Percentiles rank a stretch among this genome's conserved stretches.
phyloP scores from a whole-genome alignment of 2,329 filamentous ascomycete species.

The Trichophyton equinum region DNA sequence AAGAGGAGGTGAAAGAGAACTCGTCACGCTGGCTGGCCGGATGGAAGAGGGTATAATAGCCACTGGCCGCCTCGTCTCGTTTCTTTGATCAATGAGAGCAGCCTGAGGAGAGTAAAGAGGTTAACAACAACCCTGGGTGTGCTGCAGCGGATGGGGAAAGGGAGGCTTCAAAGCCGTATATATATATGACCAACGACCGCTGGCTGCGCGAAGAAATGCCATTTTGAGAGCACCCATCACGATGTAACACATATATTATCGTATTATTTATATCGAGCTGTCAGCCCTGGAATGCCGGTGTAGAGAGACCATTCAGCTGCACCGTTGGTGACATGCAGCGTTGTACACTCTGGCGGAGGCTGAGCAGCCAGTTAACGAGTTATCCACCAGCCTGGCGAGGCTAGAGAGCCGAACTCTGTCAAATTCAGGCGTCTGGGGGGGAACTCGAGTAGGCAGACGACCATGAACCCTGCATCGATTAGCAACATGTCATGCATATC shows the following conservation, averaged over 20 bases:
- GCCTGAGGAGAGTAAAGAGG: neutral
- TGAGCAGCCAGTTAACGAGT: neutral
- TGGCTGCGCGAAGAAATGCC: neutral
- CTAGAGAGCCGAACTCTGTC: neutral
- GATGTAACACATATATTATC: neutral
- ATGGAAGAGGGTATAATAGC: neutral
- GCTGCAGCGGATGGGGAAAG: neutral
- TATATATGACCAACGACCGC: neutral
- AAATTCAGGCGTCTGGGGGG: neutral
- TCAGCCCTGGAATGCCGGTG: neutral
- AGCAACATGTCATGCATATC: too few relatives aligned
- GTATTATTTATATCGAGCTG: neutral
- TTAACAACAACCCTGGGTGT: neutral
- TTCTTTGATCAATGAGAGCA: neutral
- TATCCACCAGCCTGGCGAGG: neutral
- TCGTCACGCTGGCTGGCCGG: neutral
- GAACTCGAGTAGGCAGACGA: too few relatives aligned
- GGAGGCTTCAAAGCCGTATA: neutral
- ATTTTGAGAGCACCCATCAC: neutral
- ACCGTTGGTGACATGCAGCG: neutral
- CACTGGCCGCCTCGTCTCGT: neutral
- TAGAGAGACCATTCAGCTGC: neutral
- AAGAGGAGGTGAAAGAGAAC: neutral
- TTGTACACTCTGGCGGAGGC: neutral
- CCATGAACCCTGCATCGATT: too few relatives aligned